Evolutionary conservation across 208 protist genomes (phyloP), one percentile per base, ranked within the genome.

Genomic region (Lotmaria passim): DNA sequence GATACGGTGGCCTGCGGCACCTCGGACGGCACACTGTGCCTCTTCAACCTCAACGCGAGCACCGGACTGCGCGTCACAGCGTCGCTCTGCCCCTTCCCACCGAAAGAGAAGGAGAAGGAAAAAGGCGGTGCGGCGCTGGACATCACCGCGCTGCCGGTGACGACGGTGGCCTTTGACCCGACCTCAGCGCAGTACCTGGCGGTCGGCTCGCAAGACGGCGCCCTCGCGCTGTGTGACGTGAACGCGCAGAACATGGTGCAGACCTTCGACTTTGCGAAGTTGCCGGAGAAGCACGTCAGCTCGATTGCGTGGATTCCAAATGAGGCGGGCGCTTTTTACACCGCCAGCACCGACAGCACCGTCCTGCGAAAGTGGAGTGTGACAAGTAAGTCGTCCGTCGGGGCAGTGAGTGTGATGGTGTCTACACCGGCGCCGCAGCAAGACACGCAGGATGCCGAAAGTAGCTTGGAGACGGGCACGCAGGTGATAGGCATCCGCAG

Each of bases 1-100:
- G 91, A 96, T 36, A 65, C 61, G 39, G 82, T 94, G n/a, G 91
- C 84, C 26, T 86, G 81, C 34, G 87, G 89, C 55, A 96, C 91
- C 4, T 70, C 79, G 19, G 89, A 94, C 36, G 91, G 91, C 24
- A 75, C 76, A 24, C 67, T 94, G 28, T 82, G 59, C 55, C 48
- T 94, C 21, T 33, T 91, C 39, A 87, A 64, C 24, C 75, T 96
- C 28, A 93, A 87, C 73, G 83, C 86, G 21, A 67, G 81, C 38
- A 87, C 80, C 19, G 91, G 91, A 0, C 69, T 96, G 57, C 80
- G 63, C 17, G 73, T 75, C 12, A 88, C 62, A 10, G 70, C 71
- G 38, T 72, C 78, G 19, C 59, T 94, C 23, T 70, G 64, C 48
- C 87, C 91, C 2, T 94, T 96, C 69, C 73, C 85, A 6, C 57